These are phyloP conservation scores for Coccomyxa sp. DNA, from an alignment of 139 green algal species.

Conservation along the genomic window DNA sequence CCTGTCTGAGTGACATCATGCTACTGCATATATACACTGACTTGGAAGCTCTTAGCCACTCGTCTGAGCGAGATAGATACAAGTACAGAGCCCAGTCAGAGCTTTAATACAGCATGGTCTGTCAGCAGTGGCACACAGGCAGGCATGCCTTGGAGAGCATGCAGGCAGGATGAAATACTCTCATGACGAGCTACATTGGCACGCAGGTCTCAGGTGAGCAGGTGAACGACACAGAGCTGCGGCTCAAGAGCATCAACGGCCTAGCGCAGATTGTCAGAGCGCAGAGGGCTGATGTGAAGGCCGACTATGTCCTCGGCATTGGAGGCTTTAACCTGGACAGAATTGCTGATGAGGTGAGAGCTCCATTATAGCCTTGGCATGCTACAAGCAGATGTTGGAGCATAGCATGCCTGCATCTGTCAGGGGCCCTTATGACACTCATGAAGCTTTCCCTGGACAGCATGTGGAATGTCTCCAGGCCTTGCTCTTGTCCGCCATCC, in stretches of 20 bases:
- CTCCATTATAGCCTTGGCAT: not conserved
- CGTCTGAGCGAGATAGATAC: too few relatives aligned
- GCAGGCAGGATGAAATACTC: too few relatives aligned
- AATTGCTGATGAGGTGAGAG: conserved; percentile 72
- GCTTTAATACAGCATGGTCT: too few relatives aligned
- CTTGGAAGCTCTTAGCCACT: not conserved
- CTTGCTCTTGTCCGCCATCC: too few relatives aligned
- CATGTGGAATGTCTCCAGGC: too few relatives aligned
- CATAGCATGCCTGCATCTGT: not conserved
- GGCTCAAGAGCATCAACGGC: conserved; percentile 81
- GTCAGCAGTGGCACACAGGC: too few relatives aligned
- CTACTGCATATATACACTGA: not conserved
- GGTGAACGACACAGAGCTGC: conserved; percentile 48
- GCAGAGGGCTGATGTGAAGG: conserved; percentile 49
- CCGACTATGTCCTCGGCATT: conserved; percentile 91
- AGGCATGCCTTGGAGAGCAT: not conserved
- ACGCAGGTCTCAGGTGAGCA: conserved; percentile 25
- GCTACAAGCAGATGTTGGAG: not conserved
- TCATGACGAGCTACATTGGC: conserved; percentile 20
- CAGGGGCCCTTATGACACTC: not conserved
- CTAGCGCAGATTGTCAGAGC: conserved; percentile 61
- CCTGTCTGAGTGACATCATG: not conserved
- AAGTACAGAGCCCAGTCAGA: too few relatives aligned
- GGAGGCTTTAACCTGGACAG: conserved; percentile 90
- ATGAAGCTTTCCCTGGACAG: not conserved